Evolutionary conservation across 306 rosid genomes (phyloP).

Genomic region (Quillaja saponaria): DNA sequence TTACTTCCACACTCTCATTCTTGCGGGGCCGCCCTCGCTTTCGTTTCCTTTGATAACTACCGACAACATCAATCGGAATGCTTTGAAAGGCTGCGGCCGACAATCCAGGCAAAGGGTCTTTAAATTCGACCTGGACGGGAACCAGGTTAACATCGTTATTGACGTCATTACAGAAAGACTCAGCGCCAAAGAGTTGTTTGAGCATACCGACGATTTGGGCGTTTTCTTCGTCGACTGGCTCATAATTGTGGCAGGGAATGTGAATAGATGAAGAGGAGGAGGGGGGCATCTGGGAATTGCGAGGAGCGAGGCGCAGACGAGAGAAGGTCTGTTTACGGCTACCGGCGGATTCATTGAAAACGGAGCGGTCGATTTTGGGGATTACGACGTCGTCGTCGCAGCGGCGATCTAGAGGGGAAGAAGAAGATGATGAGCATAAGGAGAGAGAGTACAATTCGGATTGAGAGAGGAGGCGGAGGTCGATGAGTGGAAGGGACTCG

Average conservation of each 20-base stretch:
- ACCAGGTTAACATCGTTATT: too few species aligned
- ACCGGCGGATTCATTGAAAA: slow-evolving; percentile 90
- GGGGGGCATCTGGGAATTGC: slow-evolving; percentile 35
- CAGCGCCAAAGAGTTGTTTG: slow-evolving; percentile 55
- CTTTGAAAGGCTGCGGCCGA: too few species aligned
- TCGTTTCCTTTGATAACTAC: slow-evolving; percentile 24
- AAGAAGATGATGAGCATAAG: slow-evolving; percentile 41
- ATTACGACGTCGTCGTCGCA: slow-evolving; percentile 46
- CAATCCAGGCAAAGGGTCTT: too few species aligned
- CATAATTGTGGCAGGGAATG: slow-evolving; percentile 35
- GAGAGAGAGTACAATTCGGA: slow-evolving; percentile 72
- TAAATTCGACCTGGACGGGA: too few species aligned
- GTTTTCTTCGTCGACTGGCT: slow-evolving; percentile 47
- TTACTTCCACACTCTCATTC: slow-evolving; percentile 15
- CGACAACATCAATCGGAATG: neutral
- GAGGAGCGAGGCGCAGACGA: slow-evolving; percentile 74
- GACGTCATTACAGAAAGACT: too few species aligned
- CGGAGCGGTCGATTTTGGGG: slow-evolving; percentile 90
- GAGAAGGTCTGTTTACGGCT: slow-evolving; percentile 91
- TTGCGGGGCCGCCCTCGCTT: slow-evolving; percentile 55
- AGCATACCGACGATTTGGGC: slow-evolving; percentile 46
- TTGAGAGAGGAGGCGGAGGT: slow-evolving; percentile 71
- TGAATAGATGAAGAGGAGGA: slow-evolving; percentile 26
- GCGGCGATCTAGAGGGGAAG: slow-evolving; percentile 25
- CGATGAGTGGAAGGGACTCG: slow-evolving; percentile 51